phyloP scores from a whole-genome alignment of 768 basidiomycete genomes.

The Lactarius sp. region DNA sequence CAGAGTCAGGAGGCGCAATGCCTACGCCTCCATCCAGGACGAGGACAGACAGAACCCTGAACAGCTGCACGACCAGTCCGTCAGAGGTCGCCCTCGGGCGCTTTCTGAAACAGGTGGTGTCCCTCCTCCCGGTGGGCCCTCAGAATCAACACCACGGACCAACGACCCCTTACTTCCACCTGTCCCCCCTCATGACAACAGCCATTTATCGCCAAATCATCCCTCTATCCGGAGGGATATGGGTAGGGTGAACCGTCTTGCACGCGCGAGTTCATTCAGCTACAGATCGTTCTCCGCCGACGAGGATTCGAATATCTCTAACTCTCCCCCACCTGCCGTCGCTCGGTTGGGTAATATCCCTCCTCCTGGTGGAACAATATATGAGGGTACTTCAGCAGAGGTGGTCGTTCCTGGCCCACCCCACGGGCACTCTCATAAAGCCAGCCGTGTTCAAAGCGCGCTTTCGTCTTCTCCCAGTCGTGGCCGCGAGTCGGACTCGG shows the following conservation, averaged over 20 bases:
- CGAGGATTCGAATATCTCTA: neutral
- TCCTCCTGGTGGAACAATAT: neutral
- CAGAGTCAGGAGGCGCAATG: slow-evolving; percentile 19
- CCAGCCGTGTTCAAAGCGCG: slow-evolving; percentile 43
- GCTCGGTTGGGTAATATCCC: neutral
- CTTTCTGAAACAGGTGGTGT: neutral
- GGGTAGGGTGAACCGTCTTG: slow-evolving; percentile 15
- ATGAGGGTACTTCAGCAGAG: slow-evolving; percentile 24
- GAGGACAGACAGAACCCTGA: slow-evolving; percentile 7
- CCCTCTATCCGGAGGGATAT: neutral
- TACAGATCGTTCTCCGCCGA: slow-evolving; percentile 17
- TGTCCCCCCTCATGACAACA: neutral
- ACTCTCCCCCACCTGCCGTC: neutral
- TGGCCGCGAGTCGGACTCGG: slow-evolving; percentile 13
- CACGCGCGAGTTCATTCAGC: slow-evolving; percentile 7
- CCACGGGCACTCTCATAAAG: slow-evolving; percentile 31
- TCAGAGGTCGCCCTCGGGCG: neutral
- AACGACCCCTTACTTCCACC: neutral
- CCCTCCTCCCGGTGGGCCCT: neutral
- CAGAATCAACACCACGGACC: neutral
- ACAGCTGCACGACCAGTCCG: neutral
- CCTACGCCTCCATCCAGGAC: slow-evolving; percentile 17
- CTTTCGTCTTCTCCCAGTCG: slow-evolving; percentile 36
- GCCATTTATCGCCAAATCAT: neutral
- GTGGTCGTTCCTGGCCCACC: slow-evolving; percentile 32